A percentile compares a stretch with the other conserved stretches of the same genome.
Conservation (phyloP, 805 yeast species). For the Candida arabinofermentans region DNA sequence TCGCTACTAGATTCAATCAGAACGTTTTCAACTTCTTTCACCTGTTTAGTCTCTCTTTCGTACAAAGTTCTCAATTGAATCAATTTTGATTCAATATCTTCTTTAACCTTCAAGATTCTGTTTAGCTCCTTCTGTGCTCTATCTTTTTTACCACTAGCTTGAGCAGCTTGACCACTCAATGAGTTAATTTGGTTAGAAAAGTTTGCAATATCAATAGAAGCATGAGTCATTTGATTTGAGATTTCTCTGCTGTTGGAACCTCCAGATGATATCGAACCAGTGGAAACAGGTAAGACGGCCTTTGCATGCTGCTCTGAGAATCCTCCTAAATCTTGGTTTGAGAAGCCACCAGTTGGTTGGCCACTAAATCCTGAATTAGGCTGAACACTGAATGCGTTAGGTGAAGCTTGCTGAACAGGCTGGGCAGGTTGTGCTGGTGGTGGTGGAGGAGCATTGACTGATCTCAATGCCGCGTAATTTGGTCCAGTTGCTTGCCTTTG, state of each 20-base stretch:
- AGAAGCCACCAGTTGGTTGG: conserved; percentile 16
- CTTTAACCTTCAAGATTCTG: conserved; percentile 61
- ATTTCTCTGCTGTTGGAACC: conserved; percentile 39
- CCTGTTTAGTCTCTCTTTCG: conserved; percentile 74
- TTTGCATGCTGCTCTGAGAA: conserved; percentile 2
- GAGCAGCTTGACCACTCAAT: conserved; percentile 68
- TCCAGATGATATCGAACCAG: conserved; percentile 6
- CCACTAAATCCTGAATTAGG: conserved; percentile 4
- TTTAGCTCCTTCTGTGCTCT: conserved; percentile 75
- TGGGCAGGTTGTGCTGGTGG: not conserved
- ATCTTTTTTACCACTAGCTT: conserved; percentile 62
- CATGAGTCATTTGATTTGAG: conserved; percentile 66
- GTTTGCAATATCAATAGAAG: conserved; percentile 83
- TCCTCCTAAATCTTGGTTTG: conserved; percentile 1
- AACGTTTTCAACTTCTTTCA: conserved; percentile 63
- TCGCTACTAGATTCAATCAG: conserved; percentile 61
- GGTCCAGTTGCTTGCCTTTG: conserved; percentile 15
- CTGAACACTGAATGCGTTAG: conserved; percentile 3
- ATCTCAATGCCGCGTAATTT: conserved; percentile 47
- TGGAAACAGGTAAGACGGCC: conserved; percentile 38
- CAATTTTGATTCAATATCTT: conserved; percentile 71
- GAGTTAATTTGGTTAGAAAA: conserved; percentile 81
- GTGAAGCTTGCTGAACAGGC: not conserved
- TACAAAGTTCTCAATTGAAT: conserved; percentile 62
- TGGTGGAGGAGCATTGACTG: conserved; percentile 5